A percentile compares a stretch with the other conserved stretches of the same genome.
phyloP scores from a whole-genome alignment of 441 rosid species.

The Erysimum pusillum region DNA sequence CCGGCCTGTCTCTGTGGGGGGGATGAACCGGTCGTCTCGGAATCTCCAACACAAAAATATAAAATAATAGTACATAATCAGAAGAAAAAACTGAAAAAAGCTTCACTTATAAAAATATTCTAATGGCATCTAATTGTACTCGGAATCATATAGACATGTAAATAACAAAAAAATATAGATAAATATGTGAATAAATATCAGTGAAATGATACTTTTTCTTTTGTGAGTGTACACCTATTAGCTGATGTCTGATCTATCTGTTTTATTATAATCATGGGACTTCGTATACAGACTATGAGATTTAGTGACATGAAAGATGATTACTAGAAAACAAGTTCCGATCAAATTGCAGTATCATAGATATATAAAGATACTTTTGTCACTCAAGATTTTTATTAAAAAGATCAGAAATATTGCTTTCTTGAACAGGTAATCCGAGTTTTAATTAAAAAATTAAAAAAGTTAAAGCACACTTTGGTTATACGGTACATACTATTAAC shows the following conservation, averaged over 20 bases:
- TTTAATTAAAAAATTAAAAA: background rate
- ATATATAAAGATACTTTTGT: background rate
- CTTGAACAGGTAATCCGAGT: no score
- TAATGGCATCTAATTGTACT: background rate
- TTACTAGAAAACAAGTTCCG: background rate
- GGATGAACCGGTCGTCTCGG: slow-evolving; percentile 37
- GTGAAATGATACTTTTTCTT: no score
- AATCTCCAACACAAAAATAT: slow-evolving; percentile 29
- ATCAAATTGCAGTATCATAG: slow-evolving; percentile 7
- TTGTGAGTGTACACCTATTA: no score
- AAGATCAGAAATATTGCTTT: background rate
- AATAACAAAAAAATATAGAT: background rate
- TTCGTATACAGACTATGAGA: background rate
- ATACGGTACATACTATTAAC: background rate
- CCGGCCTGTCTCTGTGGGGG: slow-evolving; percentile 26
- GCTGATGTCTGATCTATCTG: no score
- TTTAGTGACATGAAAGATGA: background rate
- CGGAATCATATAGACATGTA: background rate
- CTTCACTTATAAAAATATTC: background rate
- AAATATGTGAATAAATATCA: background rate
- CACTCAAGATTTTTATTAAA: background rate
- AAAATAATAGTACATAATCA: background rate
- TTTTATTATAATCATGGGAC: no score
- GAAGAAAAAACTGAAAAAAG: background rate
- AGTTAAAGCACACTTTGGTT: background rate